phyloP scores from a whole-genome alignment of 1,284 basidiomycete genomes.

The Ganoderma lucidum region DNA sequence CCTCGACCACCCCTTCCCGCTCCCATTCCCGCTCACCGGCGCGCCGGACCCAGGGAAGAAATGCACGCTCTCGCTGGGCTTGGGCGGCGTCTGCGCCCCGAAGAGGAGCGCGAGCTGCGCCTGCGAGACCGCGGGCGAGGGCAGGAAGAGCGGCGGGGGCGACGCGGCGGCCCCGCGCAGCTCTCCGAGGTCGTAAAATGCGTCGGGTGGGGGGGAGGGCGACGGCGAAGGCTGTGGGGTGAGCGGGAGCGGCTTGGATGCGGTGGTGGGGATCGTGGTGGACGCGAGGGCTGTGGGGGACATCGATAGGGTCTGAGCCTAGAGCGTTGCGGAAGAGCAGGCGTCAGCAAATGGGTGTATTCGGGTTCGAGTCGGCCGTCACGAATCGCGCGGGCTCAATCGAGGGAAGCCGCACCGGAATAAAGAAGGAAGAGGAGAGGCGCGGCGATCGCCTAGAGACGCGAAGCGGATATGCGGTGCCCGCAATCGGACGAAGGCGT shows the following conservation, averaged over 20 bases:
- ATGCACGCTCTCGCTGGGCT: constrained; percentile 26
- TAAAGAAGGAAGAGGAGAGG: not conserved
- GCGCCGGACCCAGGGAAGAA: constrained; percentile 19
- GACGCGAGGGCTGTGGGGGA: constrained; percentile 8
- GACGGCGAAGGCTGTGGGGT: constrained; percentile 4
- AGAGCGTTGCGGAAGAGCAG: not conserved
- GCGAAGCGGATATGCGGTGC: constrained; percentile 2
- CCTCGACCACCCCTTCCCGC: not conserved
- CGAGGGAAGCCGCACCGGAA: constrained; percentile 1
- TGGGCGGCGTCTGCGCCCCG: constrained; percentile 6
- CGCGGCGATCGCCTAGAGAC: not conserved
- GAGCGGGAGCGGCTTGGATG: constrained; percentile 24
- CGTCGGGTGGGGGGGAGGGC: not conserved
- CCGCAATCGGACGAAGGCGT: not conserved
- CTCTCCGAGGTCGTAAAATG: not conserved
- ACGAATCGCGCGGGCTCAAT: not conserved
- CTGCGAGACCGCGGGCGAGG: constrained; percentile 25
- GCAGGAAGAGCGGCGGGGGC: constrained; percentile 24
- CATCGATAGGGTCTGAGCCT: not conserved
- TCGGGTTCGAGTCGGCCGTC: not conserved
- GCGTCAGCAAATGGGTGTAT: not conserved
- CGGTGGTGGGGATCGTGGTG: not conserved
- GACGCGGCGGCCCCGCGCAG: constrained; percentile 16
- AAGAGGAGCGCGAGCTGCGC: constrained; percentile 32
- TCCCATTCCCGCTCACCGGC: not conserved